Evolutionary conservation across 1,139 yeast genomes (phyloP).

Genomic region (Cylindricascospora bacillispora): DNA sequence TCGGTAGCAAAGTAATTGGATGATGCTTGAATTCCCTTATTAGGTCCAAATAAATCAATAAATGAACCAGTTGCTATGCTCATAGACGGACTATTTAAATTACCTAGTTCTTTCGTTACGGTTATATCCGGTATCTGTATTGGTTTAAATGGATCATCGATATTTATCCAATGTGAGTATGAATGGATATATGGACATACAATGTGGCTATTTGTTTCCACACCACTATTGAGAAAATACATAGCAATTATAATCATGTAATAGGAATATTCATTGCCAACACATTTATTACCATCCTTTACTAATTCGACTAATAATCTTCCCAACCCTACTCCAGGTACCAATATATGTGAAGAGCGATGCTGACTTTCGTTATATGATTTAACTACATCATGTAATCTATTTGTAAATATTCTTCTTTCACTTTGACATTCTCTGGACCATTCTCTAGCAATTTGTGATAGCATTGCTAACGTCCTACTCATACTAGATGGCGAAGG

Average conservation of each 20-base stretch:
- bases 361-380: too few relatives aligned
- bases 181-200: conserved; percentile 46
- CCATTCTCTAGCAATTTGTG: conserved; percentile 72
- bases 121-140: conserved; percentile 42
- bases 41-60: conserved; percentile 59
- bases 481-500: conserved; percentile 45
- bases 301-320: conserved; percentile 66
- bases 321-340: conserved; percentile 82
- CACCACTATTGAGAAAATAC: conserved; percentile 46
- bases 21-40: conserved; percentile 26
- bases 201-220: conserved; percentile 28
- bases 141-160: conserved; percentile 38
- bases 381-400: too few relatives aligned
- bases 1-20: conserved; percentile 31
- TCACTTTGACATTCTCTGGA: conserved; percentile 47
- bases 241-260: conserved; percentile 68
- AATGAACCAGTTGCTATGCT: conserved; percentile 76
- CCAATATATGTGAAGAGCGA: conserved; percentile 39
- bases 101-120: conserved; percentile 33
- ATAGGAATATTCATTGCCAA: conserved; percentile 75
- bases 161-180: conserved; percentile 34
- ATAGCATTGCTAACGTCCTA: conserved; percentile 47
- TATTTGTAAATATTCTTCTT: conserved; percentile 35
- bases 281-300: conserved; percentile 53
- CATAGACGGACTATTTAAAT: conserved; percentile 47